These are phyloP conservation scores for Fagopyrum homotropicum DNA, from an alignment of 148 eudicot species.

Conservation along the genomic window DNA sequence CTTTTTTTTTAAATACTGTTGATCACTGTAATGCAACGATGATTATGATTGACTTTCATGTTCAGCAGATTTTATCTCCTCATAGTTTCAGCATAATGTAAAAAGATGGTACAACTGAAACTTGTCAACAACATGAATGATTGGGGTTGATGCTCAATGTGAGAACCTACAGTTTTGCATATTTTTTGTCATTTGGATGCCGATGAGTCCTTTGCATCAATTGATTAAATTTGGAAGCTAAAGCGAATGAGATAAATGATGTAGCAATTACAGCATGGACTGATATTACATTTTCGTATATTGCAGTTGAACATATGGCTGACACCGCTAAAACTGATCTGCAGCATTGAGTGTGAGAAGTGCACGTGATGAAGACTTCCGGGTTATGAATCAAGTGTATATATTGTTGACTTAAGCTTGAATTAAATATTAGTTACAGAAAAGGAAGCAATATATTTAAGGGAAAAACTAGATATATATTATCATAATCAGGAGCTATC, in stretches of 20 bases:
- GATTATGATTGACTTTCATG: neutral
- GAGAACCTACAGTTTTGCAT: neutral
- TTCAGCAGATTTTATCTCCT: neutral
- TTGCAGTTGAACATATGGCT: slow-evolving; percentile 22
- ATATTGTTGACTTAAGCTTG: slow-evolving; percentile 2
- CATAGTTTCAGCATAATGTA: neutral
- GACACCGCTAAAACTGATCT: slow-evolving; percentile 14
- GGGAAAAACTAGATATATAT: too few species aligned
- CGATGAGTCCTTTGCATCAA: neutral
- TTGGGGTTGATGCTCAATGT: neutral
- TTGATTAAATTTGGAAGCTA: neutral
- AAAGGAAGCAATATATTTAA: too few species aligned
- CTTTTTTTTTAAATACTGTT: neutral
- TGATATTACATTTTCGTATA: slow-evolving; percentile 15
- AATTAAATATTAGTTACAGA: too few species aligned
- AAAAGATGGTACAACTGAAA: neutral
- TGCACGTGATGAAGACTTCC: slow-evolving; percentile 1
- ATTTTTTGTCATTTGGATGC: neutral
- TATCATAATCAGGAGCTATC: too few species aligned
- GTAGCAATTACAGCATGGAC: neutral
- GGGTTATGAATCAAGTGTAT: slow-evolving; percentile 27
- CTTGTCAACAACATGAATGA: neutral
- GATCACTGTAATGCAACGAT: neutral
- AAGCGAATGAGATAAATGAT: too few species aligned
- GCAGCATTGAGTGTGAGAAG: slow-evolving; percentile 17